phyloP scores from a whole-genome alignment of 176 grass and related monocot species.

The Secale cereale region DNA sequence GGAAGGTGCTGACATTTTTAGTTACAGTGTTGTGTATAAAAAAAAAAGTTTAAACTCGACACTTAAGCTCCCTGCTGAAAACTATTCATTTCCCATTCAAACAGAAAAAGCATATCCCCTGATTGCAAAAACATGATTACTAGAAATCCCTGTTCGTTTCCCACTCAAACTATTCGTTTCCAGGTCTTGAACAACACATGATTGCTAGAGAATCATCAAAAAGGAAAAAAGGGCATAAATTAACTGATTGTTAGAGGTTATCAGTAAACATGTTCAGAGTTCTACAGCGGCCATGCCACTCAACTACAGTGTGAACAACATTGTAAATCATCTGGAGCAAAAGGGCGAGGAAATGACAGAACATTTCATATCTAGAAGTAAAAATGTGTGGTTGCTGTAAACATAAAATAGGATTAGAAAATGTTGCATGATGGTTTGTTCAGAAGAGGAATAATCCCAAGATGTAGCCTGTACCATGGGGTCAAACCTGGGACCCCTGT shows the following conservation, averaged over 20 bases:
- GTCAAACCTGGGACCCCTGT: neutral
- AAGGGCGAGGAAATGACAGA: neutral
- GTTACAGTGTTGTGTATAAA: no score
- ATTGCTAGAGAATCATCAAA: slow-evolving; percentile 17
- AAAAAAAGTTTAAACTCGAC: no score
- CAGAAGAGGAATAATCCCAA: neutral
- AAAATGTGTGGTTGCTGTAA: neutral
- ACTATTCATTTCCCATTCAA: no score
- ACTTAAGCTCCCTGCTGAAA: no score
- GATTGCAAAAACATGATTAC: no score
- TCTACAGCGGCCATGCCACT: neutral
- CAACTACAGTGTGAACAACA: neutral
- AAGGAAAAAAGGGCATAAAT: neutral
- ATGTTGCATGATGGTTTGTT: neutral
- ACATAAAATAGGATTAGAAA: neutral
- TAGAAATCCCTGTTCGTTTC: no score
- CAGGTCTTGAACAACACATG: neutral
- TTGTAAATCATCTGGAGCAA: neutral
- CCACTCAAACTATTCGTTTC: no score
- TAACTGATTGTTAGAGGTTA: neutral
- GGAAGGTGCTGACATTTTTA: no score
- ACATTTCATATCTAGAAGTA: neutral
- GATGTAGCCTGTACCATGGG: neutral
- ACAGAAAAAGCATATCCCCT: no score
- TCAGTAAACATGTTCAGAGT: neutral